A percentile compares a stretch with the other conserved stretches of the same genome.
phyloP scores from a whole-genome alignment of 495 filamentous ascomycete genomes.

The Daldinia childiae region DNA sequence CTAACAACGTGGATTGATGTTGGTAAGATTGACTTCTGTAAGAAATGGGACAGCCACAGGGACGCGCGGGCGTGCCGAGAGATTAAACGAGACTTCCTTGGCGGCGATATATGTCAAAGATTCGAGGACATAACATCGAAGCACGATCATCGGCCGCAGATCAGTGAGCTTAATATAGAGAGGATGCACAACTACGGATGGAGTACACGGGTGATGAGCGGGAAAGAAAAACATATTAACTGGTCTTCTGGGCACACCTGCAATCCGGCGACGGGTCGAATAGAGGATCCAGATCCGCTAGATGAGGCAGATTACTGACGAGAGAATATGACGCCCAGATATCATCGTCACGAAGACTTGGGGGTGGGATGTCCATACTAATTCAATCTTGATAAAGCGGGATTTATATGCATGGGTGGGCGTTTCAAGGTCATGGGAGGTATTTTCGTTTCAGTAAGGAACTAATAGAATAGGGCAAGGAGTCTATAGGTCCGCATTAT shows the following conservation, averaged over 20 bases:
- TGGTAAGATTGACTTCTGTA: slow-evolving; percentile 28
- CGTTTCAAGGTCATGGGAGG: slow-evolving; percentile 7
- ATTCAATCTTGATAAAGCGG: not conserved
- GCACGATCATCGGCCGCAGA: slow-evolving; percentile 16
- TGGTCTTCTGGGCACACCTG: slow-evolving; percentile 27
- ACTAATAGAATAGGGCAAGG: not conserved
- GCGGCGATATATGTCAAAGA: slow-evolving; percentile 27
- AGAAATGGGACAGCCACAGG: slow-evolving; percentile 38
- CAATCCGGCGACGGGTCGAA: slow-evolving; percentile 29
- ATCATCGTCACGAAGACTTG: not conserved
- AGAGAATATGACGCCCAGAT: not conserved
- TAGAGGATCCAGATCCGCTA: slow-evolving; percentile 37
- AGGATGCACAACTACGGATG: slow-evolving; percentile 35
- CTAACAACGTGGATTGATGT: slow-evolving; percentile 37
- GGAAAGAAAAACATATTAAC: slow-evolving; percentile 9
- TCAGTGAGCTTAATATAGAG: slow-evolving; percentile 19
- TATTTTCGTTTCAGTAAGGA: not conserved
- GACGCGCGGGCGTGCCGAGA: slow-evolving; percentile 23
- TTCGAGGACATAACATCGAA: slow-evolving; percentile 31
- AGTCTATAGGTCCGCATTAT: slow-evolving; percentile 1
- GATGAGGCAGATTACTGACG: slow-evolving; percentile 33
- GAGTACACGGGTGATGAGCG: slow-evolving; percentile 3
- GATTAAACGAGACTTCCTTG: not conserved
- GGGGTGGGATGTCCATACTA: not conserved
- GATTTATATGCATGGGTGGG: slow-evolving; percentile 20